These are phyloP conservation scores for Argentina anserina DNA, from an alignment of 306 rosid species.

Conservation along the genomic window DNA sequence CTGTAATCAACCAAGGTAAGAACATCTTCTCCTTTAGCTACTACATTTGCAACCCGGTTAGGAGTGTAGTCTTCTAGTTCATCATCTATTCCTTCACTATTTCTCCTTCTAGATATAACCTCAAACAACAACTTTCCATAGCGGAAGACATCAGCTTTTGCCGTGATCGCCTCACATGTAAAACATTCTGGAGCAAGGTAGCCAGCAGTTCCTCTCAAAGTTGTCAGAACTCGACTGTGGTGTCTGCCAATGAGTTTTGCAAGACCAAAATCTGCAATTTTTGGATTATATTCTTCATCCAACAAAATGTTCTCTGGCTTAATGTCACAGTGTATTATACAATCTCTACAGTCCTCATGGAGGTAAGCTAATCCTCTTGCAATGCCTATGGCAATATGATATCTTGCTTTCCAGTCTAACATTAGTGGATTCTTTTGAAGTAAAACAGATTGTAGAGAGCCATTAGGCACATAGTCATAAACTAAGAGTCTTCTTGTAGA, in stretches of 20 bases:
- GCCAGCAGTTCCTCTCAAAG: slow-evolving; percentile 46
- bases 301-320: slow-evolving; percentile 49
- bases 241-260: slow-evolving; percentile 40
- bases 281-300: slow-evolving; percentile 28
- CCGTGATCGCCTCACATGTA: slow-evolving; percentile 35
- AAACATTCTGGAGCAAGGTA: slow-evolving; percentile 49
- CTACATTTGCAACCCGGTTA: slow-evolving; percentile 20
- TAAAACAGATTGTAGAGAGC: slow-evolving; percentile 37
- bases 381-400: slow-evolving; percentile 31
- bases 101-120: slow-evolving; percentile 37
- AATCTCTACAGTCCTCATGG: slow-evolving; percentile 39
- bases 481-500: not conserved
- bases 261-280: slow-evolving; percentile 42
- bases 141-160: slow-evolving; percentile 47
- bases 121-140: slow-evolving; percentile 38
- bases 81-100: slow-evolving; percentile 25
- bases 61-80: slow-evolving; percentile 29
- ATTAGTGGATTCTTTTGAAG: not conserved
- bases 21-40: slow-evolving; percentile 23
- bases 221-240: slow-evolving; percentile 36
- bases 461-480: not conserved
- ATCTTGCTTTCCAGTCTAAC: slow-evolving; percentile 33
- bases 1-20: slow-evolving; percentile 24
- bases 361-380: slow-evolving; percentile 44
- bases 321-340: slow-evolving; percentile 33